Base-by-base conservation (phyloP, 2,329 filamentous ascomycete species). In the Penicillium sp. region DNA sequence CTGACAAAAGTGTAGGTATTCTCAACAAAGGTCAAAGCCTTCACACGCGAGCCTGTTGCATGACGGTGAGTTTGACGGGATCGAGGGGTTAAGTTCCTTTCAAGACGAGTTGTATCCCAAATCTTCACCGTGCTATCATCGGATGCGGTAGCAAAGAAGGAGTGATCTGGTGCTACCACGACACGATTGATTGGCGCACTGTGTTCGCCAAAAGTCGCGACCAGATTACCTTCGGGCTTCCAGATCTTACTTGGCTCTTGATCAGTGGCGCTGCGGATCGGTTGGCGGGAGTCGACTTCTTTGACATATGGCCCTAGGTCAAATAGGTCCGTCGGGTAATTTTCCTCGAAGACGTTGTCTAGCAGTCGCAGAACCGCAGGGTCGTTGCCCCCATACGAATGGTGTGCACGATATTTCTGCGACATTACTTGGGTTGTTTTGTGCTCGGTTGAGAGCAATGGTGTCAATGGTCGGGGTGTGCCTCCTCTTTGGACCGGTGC, bases 1-100 rank as follows among this genome's bases (percentile, higher is more conserved):
- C 90, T 96, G 60, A 96, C 83, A 71, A 99, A 97, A 23, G 90
- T 93, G 73, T 97, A 92, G 0, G 93, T 96, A 64, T 92, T 90
- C 70, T 97, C 93, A 39, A 99, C 86, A 70, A 99, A 97, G 66
- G 91, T 93, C 23, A 99, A 75, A 15, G 90, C 88, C 31, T 91
- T 87, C 2, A 97, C 89, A 58, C 86, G 89, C 0, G 87, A 83
- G 1, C 87, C 89, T 1, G 84, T 76, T 0, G 83, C 83, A 66
- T 97, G 90, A 57, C 83, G 87, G 75, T 97, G 89, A 0, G 90
- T 96, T 70, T 96, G 90, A 23, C 93, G 84, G 29, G 94, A 92
- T 43, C 92, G 86, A 67, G 96, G 89, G 0, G 90, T 89, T 49
- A 97, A 86, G 70, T 97, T 97, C 44, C 92, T 89, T 75, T 99